Evolutionary conservation across 2,329 filamentous ascomycete genomes (phyloP), one percentile per base, ranked within the genome.

Genomic region (Drechslerella dactyloides): DNA sequence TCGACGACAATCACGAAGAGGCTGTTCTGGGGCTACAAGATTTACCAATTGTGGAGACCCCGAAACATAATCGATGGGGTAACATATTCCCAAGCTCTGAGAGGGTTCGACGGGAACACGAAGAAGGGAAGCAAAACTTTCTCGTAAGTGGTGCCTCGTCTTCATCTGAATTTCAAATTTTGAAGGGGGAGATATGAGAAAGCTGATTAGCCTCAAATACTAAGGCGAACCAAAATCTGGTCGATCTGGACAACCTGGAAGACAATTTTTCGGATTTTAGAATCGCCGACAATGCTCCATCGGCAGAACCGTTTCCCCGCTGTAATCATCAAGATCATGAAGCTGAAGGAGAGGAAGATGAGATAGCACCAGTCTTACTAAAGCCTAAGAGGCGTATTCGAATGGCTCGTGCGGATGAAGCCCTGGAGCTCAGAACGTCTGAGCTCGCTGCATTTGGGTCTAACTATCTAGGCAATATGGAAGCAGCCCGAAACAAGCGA

Each of bases 91-190:
- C 42, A 11, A 24, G 23, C 10, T 42, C 37, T 4, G 54, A 70
- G 11, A 50, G 58, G 24, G 66, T 70, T 27, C 50, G 17, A 27
- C 59, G 60, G 21, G 66, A 70, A 19, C 66, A 70, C 46, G 66
- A 70, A 23, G 60, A 64, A 44, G 66, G 66, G 30, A 21, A 46
- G 40, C 1, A 60, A 19, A 51, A 51, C 17, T 33, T 52, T 30
- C 33, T 50, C 27, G 59, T 59, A 60, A 37, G 58, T 61, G 1
- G 27, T n/a, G 4, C 8, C 27, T 27, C 30, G 21, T 13, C 35
- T 23, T 23, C 21, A 30, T n/a, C 44, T 27, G 23, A 21, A 46
- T 21, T n/a, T 33, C 19, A 17, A 19, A 1, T 3, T 24, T 13
- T 44, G 13, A n/a, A n/a, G n/a, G n/a, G n/a, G n/a, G n/a, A n/a